A percentile compares a stretch with the other conserved stretches of the same genome.
Conservation (phyloP, 768 basidiomycete species). For the Leccinellum albellum region DNA sequence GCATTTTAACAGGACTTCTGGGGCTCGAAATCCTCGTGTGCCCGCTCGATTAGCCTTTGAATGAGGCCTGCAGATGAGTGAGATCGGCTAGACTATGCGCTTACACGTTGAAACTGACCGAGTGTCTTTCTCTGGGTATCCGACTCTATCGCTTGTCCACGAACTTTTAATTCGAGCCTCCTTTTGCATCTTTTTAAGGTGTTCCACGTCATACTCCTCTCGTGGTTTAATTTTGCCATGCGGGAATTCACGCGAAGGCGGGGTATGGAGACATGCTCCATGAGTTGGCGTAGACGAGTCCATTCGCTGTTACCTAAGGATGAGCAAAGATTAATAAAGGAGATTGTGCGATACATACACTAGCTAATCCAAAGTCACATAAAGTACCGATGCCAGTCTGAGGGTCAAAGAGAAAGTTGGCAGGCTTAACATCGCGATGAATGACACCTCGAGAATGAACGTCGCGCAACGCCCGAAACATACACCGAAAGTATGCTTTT, state of each 20-base stretch:
- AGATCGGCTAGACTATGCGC: neutral
- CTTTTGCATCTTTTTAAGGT: slow-evolving; percentile 55
- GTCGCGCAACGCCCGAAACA: slow-evolving; percentile 87
- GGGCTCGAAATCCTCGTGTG: slow-evolving; percentile 94
- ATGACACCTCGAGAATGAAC: slow-evolving; percentile 84
- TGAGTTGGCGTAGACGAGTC: slow-evolving; percentile 40
- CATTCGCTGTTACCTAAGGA: slow-evolving; percentile 47
- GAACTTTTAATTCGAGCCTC: slow-evolving; percentile 55
- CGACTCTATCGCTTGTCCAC: slow-evolving; percentile 64
- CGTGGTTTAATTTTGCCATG: slow-evolving; percentile 59
- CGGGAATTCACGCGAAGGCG: slow-evolving; percentile 54
- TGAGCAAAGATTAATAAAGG: slow-evolving; percentile 2
- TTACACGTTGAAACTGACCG: slow-evolving; percentile 41
- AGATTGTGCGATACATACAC: slow-evolving; percentile 48
- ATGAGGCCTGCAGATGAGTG: slow-evolving; percentile 48
- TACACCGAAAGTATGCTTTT: slow-evolving; percentile 83
- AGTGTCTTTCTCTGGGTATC: slow-evolving; percentile 71
- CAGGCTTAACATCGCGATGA: slow-evolving; percentile 97
- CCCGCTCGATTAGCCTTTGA: slow-evolving; percentile 96
- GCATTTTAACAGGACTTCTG: slow-evolving; percentile 94
- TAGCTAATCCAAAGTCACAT: slow-evolving; percentile 94
- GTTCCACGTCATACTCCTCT: slow-evolving; percentile 44
- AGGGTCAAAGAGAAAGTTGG: slow-evolving; percentile 94
- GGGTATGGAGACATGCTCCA: slow-evolving; percentile 76
- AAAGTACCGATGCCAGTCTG: slow-evolving; percentile 78